Percentiles rank a stretch among this genome's conserved stretches.
These are phyloP conservation scores for Emergomyces africanus DNA, from an alignment of 2,329 filamentous ascomycete species.

Conservation along the genomic window DNA sequence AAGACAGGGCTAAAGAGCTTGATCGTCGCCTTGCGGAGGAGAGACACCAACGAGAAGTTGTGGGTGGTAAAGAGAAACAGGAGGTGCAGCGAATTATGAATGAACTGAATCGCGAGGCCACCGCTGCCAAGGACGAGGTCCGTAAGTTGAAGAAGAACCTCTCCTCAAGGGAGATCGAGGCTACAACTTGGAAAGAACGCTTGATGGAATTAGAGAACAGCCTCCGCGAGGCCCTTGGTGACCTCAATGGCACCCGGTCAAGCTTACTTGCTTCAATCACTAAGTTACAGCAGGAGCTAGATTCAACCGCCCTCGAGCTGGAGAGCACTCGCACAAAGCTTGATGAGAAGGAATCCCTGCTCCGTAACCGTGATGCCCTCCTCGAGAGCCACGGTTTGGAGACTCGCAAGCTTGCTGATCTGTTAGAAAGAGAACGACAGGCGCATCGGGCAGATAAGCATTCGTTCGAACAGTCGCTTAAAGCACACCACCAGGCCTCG, in stretches of 20 bases:
- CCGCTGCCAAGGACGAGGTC: slow-evolving; percentile 72
- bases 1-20: slow-evolving; percentile 59
- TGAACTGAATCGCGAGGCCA: slow-evolving; percentile 76
- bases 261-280: slow-evolving; percentile 76
- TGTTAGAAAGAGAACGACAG: slow-evolving; percentile 82
- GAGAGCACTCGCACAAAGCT: slow-evolving; percentile 64
- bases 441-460: slow-evolving; percentile 75
- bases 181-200: slow-evolving; percentile 80
- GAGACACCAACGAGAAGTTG: slow-evolving; percentile 70
- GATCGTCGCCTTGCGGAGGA: slow-evolving; percentile 67
- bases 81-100: slow-evolving; percentile 90
- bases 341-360: slow-evolving; percentile 79
- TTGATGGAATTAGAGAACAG: slow-evolving; percentile 83
- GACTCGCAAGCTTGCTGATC: slow-evolving; percentile 67
- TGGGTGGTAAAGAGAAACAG: slow-evolving; percentile 82
- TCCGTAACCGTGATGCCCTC: slow-evolving; percentile 77
- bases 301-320: slow-evolving; percentile 70
- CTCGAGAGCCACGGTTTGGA: slow-evolving; percentile 84
- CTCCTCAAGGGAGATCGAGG: slow-evolving; percentile 74
- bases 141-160: slow-evolving; percentile 71
- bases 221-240: slow-evolving; percentile 73
- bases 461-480: slow-evolving; percentile 77
- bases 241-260: slow-evolving; percentile 73
- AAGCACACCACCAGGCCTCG: slow-evolving; percentile 75
- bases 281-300: slow-evolving; percentile 77